phyloP scores from a whole-genome alignment of 2,329 filamentous ascomycete genomes.

The Paecilomyces variotii region DNA sequence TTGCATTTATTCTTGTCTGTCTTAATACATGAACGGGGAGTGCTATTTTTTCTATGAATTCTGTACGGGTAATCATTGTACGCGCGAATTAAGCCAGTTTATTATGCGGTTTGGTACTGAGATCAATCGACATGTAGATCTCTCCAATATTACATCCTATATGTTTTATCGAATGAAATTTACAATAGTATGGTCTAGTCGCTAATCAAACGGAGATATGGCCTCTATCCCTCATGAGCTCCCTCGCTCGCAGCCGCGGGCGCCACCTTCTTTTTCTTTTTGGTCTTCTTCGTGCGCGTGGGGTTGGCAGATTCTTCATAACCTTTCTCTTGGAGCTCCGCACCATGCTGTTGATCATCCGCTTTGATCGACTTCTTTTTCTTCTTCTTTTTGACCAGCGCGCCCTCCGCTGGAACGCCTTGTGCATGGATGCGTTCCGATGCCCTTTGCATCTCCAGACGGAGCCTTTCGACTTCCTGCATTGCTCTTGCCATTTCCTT shows the following conservation, averaged over 20 bases:
- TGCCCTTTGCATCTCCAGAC: conserved; percentile 68
- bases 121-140: not conserved
- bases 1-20: not conserved
- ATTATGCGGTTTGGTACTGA: not conserved
- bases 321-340: not conserved
- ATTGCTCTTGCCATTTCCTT: conserved; percentile 83
- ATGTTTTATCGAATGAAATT: not conserved
- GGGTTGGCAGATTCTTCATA: not conserved
- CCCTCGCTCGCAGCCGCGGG: not conserved
- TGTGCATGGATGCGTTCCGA: conserved; percentile 44
- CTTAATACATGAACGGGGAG: not conserved
- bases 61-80: not conserved
- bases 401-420: conserved; percentile 38
- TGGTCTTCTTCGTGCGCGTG: conserved; percentile 4
- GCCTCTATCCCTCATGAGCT: not conserved
- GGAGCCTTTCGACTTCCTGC: conserved; percentile 75
- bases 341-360: not conserved
- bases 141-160: not conserved
- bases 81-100: not conserved
- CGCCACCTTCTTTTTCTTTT: conserved; percentile 14
- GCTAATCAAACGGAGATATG: not conserved
- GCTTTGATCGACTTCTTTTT: conserved; percentile 18
- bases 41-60: not conserved
- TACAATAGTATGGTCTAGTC: not conserved
- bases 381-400: conserved; percentile 52